Conservation (phyloP, 78 protist species). For the Trichosphaerium sp. region DNA sequence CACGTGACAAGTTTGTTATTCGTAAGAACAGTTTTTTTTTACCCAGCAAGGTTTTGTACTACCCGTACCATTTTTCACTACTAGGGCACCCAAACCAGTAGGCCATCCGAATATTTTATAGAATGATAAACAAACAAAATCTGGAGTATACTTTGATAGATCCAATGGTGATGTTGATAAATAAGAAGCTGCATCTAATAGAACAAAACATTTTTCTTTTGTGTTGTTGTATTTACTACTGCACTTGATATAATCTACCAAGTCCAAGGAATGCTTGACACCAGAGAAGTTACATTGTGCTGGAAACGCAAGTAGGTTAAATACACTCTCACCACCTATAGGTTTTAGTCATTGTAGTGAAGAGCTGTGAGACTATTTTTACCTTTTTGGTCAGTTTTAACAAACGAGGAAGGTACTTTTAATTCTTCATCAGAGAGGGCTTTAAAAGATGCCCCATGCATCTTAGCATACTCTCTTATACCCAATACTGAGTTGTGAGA, state of each 20-base stretch:
- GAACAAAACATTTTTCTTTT: not conserved
- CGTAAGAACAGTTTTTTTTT: too few species aligned
- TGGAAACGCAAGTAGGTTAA: slow-evolving; percentile 32
- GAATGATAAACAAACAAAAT: slow-evolving; percentile 66
- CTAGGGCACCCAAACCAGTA: slow-evolving; percentile 83
- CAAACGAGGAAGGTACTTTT: too few species aligned
- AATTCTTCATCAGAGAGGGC: too few species aligned
- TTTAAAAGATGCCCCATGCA: not conserved
- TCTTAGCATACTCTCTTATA: slow-evolving; percentile 58
- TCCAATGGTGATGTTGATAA: slow-evolving; percentile 43
- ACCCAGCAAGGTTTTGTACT: too few species aligned
- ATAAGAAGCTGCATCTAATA: slow-evolving; percentile 67
- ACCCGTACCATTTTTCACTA: slow-evolving; percentile 53
- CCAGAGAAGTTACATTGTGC: slow-evolving; percentile 47
- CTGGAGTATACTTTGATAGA: slow-evolving; percentile 36
- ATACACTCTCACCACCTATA: not conserved
- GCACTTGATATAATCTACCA: slow-evolving; percentile 5
- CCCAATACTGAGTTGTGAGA: slow-evolving; percentile 77
- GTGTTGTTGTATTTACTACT: not conserved
- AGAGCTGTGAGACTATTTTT: not conserved
- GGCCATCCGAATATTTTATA: slow-evolving; percentile 92
- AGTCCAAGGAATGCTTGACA: slow-evolving; percentile 14
- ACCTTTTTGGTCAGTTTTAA: not conserved
- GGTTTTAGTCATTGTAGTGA: not conserved
- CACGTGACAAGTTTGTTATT: too few species aligned